Conservation (phyloP, 2,329 filamentous ascomycete species). For the Phoma herbarum region DNA sequence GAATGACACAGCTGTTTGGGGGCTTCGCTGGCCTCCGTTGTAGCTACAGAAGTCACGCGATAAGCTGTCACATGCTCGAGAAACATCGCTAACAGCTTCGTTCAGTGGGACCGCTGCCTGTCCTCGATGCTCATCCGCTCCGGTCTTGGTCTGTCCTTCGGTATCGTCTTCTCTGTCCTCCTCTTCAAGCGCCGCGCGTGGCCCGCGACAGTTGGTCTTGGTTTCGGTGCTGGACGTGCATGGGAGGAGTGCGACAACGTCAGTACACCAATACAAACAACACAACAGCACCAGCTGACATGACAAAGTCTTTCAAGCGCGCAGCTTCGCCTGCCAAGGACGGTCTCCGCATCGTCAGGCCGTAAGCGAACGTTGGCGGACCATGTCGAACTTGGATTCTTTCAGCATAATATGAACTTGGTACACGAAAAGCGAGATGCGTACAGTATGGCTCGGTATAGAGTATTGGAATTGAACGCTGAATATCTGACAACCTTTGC, state of each 20-base stretch:
- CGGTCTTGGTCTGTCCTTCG: conserved; percentile 93
- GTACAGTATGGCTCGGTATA: conserved; percentile 50
- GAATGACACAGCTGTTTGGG: neutral
- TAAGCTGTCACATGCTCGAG: conserved; percentile 14
- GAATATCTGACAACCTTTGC: conserved; percentile 31
- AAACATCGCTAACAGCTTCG: conserved; percentile 32
- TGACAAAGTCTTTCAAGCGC: conserved; percentile 60
- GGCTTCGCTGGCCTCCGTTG: conserved; percentile 8
- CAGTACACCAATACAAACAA: conserved; percentile 33
- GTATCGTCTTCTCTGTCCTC: conserved; percentile 97
- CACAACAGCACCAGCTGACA: neutral
- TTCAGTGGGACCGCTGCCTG: conserved; percentile 97
- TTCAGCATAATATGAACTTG: conserved; percentile 30
- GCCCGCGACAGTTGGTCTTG: conserved; percentile 93
- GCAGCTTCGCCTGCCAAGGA: conserved; percentile 58
- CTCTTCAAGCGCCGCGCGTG: conserved; percentile 98
- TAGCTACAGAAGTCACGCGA: conserved; percentile 25
- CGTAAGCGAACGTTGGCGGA: conserved; percentile 37
- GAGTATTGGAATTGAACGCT: conserved; percentile 41
- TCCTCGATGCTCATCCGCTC: conserved; percentile 98
- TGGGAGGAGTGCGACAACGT: conserved; percentile 97
- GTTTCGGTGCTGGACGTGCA: conserved; percentile 93
- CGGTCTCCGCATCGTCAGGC: conserved; percentile 59
- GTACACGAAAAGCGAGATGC: conserved; percentile 37
- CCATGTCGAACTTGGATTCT: conserved; percentile 12